Evolutionary conservation across 2,329 filamentous ascomycete species (phyloP), one percentile per base, ranked within the genome.

Genomic region (Fonsecaea monophora): DNA sequence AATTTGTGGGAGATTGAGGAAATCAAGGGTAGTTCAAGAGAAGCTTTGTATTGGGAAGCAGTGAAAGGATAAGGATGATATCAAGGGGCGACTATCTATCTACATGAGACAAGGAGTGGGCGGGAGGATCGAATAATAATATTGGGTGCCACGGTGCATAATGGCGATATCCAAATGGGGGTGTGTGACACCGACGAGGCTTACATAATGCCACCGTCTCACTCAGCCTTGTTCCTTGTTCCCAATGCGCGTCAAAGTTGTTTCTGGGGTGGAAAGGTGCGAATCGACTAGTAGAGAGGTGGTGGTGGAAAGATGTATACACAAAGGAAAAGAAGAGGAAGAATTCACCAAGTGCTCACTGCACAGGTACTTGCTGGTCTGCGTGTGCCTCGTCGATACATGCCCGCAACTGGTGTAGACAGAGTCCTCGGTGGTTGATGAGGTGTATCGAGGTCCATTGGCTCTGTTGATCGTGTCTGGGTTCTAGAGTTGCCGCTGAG

Each of bases 161-260:
- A 25, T 18, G 59, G 59, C 59, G 59, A 37, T 53, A 38, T 38
- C 45, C 25, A 32, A 53, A 61, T 61, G 18, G 59, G 25, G 58
- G 25, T 13, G 9, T 53, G 35, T 53, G 32, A 18, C 50, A 61
- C 42, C 45, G 45, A 53, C 30, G 5, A 15, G 32, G 59, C 59
- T 61, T 53, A 61, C 59, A 61, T 61, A 61, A 61, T 53, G 53
- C n/a, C 7, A 18, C 25, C 21, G 30, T 53, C 57, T 60, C 57
- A 60, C 40, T 50, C 57, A 50, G 15, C 40, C 42, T 37, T 50
- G 45, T 50, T 25, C 9, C 45, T 9, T 9, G 9, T 3, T 13
- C 13, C 37, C 18, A 25, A n/a, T 6, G 45, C 25, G 45, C 9
- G 13, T 21, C 2, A 4, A 2, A 12, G 45, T 50, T 12, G 45